A percentile compares a stretch with the other conserved stretches of the same genome.
phyloP scores from a whole-genome alignment of 768 basidiomycete species.

The Baorangia bicolor region DNA sequence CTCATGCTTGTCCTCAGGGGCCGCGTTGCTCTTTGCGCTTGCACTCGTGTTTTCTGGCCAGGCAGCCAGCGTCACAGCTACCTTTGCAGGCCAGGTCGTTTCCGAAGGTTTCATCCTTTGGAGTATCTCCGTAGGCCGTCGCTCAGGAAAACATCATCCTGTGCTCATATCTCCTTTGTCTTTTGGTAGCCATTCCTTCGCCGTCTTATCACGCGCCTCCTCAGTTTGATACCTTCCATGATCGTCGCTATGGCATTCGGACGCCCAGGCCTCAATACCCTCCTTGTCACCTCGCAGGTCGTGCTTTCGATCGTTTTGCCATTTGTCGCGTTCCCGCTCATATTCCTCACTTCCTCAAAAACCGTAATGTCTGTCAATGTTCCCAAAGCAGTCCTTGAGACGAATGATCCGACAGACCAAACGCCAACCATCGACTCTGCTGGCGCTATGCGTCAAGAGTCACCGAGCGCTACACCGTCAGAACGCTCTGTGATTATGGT shows the following conservation, averaged over 20 bases:
- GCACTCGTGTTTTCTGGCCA: conserved; percentile 48
- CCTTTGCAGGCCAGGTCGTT: conserved; percentile 48
- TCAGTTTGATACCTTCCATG: conserved; percentile 45
- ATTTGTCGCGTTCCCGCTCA: conserved; percentile 43
- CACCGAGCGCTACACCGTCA: not conserved
- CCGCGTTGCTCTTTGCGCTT: conserved; percentile 45
- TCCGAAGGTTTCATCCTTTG: conserved; percentile 50
- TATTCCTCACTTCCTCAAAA: conserved; percentile 39
- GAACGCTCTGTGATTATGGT: not conserved
- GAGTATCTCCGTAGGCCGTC: conserved; percentile 36
- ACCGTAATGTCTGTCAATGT: conserved; percentile 28
- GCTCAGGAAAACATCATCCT: not conserved
- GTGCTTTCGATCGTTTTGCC: conserved; percentile 46
- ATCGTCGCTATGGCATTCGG: conserved; percentile 45
- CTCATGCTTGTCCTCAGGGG: conserved; percentile 1
- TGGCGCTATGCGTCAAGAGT: conserved; percentile 15
- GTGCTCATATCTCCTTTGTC: not conserved
- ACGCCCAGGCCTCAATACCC: conserved; percentile 40
- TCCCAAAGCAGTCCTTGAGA: not conserved
- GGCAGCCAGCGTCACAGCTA: conserved; percentile 49
- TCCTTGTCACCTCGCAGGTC: conserved; percentile 52
- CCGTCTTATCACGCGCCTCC: conserved; percentile 43
- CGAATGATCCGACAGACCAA: not conserved
- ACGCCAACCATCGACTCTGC: not conserved
- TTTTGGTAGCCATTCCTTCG: conserved; percentile 33